These are phyloP conservation scores for Didymella glomerata DNA, from an alignment of 2,329 filamentous ascomycete genomes.

Conservation along the genomic window DNA sequence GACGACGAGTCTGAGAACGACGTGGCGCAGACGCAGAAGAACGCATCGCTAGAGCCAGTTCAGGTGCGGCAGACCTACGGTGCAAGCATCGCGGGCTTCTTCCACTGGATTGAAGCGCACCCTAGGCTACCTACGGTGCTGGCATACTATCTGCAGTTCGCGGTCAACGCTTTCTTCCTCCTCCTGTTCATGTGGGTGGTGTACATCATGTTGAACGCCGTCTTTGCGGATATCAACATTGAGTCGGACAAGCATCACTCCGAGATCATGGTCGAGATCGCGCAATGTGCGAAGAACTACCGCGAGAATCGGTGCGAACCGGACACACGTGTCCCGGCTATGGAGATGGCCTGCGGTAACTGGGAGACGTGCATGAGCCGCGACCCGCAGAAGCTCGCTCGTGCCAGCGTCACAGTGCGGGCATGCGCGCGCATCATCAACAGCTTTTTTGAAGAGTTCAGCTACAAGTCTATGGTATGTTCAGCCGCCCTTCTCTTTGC, in stretches of 20 bases:
- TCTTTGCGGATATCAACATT: slow-evolving; percentile 77
- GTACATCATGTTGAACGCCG: slow-evolving; percentile 73
- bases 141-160: slow-evolving; percentile 71
- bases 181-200: slow-evolving; percentile 69
- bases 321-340: slow-evolving; percentile 72
- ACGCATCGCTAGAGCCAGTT: slow-evolving; percentile 7
- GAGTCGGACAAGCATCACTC: slow-evolving; percentile 74
- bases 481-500: slow-evolving; percentile 15
- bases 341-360: slow-evolving; percentile 75
- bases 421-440: slow-evolving; percentile 95
- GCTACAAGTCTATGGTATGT: slow-evolving; percentile 77
- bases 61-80: slow-evolving; percentile 34
- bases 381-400: slow-evolving; percentile 79
- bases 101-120: slow-evolving; percentile 70
- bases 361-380: slow-evolving; percentile 91
- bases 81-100: slow-evolving; percentile 57
- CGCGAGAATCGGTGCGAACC: slow-evolving; percentile 77
- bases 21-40: slow-evolving; percentile 6
- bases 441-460: slow-evolving; percentile 89
- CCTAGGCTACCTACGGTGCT: slow-evolving; percentile 72
- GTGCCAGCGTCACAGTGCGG: slow-evolving; percentile 81
- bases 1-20: slow-evolving; percentile 42
- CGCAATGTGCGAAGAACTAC: slow-evolving; percentile 76
- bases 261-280: slow-evolving; percentile 75
- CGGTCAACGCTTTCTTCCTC: slow-evolving; percentile 71